Conservation (phyloP, 1,139 yeast species). For the Diutina sp. region DNA sequence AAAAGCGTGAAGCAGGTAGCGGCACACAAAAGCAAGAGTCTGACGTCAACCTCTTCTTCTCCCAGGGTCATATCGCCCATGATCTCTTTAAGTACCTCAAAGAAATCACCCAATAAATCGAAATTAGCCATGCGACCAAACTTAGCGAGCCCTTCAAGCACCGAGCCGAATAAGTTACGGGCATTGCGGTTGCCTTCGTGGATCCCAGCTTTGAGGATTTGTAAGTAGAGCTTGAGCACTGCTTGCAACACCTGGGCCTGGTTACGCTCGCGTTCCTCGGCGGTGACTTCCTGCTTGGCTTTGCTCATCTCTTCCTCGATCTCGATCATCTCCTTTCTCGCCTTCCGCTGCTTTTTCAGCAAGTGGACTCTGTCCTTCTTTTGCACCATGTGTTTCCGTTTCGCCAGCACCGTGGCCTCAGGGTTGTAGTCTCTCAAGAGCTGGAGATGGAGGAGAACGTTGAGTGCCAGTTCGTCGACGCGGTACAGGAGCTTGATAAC, state of each 20-base stretch:
- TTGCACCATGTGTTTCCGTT: conserved; percentile 28
- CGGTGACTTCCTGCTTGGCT: conserved; percentile 81
- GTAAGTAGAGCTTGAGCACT: conserved; percentile 62
- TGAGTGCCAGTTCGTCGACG: conserved; percentile 75
- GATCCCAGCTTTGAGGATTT: conserved; percentile 44
- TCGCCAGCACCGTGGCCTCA: conserved; percentile 15
- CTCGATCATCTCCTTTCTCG: conserved; percentile 70
- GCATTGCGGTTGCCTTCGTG: conserved; percentile 36
- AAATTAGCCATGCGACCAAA: conserved; percentile 89
- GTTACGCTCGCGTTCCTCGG: conserved; percentile 71
- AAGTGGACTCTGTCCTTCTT: conserved; percentile 85
- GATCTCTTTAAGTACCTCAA: conserved; percentile 78
- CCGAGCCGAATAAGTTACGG: conserved; percentile 58
- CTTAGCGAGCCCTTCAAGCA: conserved; percentile 80
- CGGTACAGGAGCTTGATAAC: conserved; percentile 61
- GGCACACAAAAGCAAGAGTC: conserved; percentile 71
- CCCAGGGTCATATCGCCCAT: conserved; percentile 30
- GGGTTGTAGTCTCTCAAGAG: conserved; percentile 77
- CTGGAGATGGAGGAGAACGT: conserved; percentile 59
- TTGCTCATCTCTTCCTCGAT: conserved; percentile 81
- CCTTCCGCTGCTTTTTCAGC: conserved; percentile 78
- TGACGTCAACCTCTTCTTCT: conserved; percentile 15
- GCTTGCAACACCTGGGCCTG: conserved; percentile 77
- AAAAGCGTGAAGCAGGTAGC: conserved; percentile 82
- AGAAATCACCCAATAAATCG: conserved; percentile 82